Percentiles rank a stretch among this genome's conserved stretches.
phyloP scores from a whole-genome alignment of 164 flowering plant species.

The Malania oleifera region DNA sequence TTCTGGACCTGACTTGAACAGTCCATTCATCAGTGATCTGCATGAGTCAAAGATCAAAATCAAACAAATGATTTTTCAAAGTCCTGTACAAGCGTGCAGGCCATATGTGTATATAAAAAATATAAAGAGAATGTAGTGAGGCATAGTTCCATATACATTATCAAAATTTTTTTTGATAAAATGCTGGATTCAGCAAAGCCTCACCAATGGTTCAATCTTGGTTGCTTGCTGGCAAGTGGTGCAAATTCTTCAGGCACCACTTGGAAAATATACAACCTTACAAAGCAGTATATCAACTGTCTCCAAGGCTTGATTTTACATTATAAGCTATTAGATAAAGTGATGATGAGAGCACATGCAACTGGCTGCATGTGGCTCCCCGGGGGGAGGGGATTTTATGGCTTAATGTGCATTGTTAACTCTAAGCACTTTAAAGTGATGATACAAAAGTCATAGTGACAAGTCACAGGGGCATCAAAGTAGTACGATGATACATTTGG shows the following conservation, averaged over 20 bases:
- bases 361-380: too few relatives aligned
- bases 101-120: background rate
- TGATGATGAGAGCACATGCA: too few relatives aligned
- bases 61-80: background rate
- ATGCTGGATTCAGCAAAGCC: slow-evolving; percentile 7
- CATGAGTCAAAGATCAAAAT: slow-evolving; percentile 3
- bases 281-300: too few relatives aligned
- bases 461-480: too few relatives aligned
- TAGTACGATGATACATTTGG: too few relatives aligned
- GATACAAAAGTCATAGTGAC: too few relatives aligned
- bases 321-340: too few relatives aligned
- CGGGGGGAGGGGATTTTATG: too few relatives aligned
- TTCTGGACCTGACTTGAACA: slow-evolving; percentile 55
- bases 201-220: slow-evolving; percentile 34
- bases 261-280: slow-evolving; percentile 71
- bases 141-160: slow-evolving; percentile 10
- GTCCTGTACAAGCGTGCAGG: background rate
- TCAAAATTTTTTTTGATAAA: background rate
- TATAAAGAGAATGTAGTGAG: slow-evolving; percentile 21
- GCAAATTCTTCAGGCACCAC: slow-evolving; percentile 53
- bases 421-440: too few relatives aligned
- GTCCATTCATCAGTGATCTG: slow-evolving; percentile 90
- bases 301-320: too few relatives aligned
- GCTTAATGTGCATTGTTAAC: too few relatives aligned
- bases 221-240: slow-evolving; percentile 88